These are phyloP conservation scores for Ambrosia artemisiifolia DNA, from an alignment of 129 eudicot species.

Conservation along the genomic window DNA sequence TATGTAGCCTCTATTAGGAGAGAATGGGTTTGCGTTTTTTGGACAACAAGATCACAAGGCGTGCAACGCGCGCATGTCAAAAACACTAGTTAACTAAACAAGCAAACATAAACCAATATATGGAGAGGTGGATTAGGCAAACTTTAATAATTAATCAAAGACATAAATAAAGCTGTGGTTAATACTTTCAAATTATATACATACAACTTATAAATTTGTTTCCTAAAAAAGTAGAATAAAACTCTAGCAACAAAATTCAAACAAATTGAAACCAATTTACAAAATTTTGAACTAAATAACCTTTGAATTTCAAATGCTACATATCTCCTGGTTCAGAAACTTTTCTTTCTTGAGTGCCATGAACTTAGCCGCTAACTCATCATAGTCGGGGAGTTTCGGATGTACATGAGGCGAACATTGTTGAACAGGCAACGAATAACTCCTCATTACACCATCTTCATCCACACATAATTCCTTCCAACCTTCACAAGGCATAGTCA, in stretches of 20 bases:
- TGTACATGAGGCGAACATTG: slow-evolving; percentile 58
- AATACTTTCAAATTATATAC: neutral
- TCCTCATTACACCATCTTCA: slow-evolving; percentile 34
- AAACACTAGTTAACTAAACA: no score
- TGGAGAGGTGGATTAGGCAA: no score
- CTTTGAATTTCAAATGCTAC: neutral
- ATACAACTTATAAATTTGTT: neutral
- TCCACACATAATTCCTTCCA: slow-evolving; percentile 12
- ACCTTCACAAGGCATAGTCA: slow-evolving; percentile 47
- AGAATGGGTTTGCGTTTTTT: no score
- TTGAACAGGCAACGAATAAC: slow-evolving; percentile 38
- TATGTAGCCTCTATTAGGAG: no score
- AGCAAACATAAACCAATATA: no score
- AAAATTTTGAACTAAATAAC: neutral
- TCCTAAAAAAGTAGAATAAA: neutral
- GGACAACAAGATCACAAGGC: no score
- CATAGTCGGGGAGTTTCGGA: slow-evolving; percentile 87
- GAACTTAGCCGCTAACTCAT: slow-evolving; percentile 59
- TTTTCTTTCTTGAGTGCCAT: slow-evolving; percentile 54
- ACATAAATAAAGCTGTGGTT: no score
- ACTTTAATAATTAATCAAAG: no score
- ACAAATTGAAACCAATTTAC: no score
- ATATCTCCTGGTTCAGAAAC: slow-evolving; percentile 9
- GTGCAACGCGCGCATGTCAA: no score
- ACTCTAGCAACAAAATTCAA: no score